A percentile compares a stretch with the other conserved stretches of the same genome.
Evolutionary conservation across 768 basidiomycete species (phyloP).

Genomic region (Leccinum fibrillosum): DNA sequence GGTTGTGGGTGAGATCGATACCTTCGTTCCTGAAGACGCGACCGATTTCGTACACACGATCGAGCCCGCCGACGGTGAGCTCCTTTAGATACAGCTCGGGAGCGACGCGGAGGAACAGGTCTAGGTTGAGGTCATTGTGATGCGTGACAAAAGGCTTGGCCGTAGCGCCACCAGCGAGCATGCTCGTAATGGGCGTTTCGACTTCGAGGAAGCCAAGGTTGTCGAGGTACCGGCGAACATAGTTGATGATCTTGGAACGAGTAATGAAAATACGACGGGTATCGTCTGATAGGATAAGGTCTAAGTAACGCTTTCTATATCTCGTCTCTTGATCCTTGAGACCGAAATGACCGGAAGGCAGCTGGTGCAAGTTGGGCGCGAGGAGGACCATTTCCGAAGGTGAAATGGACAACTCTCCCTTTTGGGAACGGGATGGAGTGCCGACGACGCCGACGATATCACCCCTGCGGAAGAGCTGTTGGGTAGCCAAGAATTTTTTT

Average conservation of each 20-base stretch:
- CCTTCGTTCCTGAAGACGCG: constrained; percentile 98
- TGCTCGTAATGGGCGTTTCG: constrained; percentile 97
- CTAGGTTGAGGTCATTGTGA: constrained; percentile 96
- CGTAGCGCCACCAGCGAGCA: constrained; percentile 95
- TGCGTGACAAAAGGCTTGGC: constrained; percentile 99
- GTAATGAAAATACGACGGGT: constrained; percentile 90
- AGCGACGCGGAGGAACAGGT: constrained; percentile 95
- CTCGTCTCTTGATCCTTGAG: constrained; percentile 97
- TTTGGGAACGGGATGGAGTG: constrained; percentile 86
- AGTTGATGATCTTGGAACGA: constrained; percentile 87
- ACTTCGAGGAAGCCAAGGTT: constrained; percentile 95
- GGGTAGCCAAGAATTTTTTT: constrained; percentile 62
- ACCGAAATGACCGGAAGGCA: constrained; percentile 89
- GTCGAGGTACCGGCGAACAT: constrained; percentile 88
- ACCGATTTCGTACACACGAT: constrained; percentile 98
- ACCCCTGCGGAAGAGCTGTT: constrained; percentile 89
- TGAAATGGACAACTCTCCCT: constrained; percentile 90
- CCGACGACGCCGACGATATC: constrained; percentile 95
- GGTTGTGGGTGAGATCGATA: constrained; percentile 98
- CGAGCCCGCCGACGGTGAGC: constrained; percentile 94
- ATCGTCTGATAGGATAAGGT: constrained; percentile 90
- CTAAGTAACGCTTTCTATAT: constrained; percentile 98
- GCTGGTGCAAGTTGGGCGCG: constrained; percentile 93
- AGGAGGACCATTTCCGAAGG: constrained; percentile 82
- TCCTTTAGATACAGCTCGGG: constrained; percentile 98